Conservation (phyloP, 441 rosid species). For the Eutrema salsugineum region DNA sequence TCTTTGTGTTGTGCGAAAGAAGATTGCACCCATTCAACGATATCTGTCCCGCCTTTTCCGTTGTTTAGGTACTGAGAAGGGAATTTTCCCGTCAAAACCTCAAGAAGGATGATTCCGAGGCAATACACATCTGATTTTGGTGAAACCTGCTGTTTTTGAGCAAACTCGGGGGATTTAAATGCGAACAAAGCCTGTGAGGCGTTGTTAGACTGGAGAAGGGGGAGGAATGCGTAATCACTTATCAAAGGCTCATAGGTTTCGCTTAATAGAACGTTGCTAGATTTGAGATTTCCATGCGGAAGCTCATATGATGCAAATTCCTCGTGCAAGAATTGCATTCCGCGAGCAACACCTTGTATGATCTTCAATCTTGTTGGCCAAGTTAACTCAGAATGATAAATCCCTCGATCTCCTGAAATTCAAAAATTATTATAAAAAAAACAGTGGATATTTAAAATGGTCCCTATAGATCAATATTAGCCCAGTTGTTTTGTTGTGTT, state of each 20-base stretch:
- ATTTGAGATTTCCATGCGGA: conserved; percentile 92
- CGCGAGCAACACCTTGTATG: conserved; percentile 62
- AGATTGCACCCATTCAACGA: conserved; percentile 58
- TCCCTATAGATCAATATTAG: neutral
- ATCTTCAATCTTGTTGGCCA: conserved; percentile 71
- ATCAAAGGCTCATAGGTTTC: conserved; percentile 56
- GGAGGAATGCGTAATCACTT: conserved; percentile 66
- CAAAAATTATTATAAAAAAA: neutral
- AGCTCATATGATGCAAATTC: conserved; percentile 58
- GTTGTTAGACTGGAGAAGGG: conserved; percentile 43
- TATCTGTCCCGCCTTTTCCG: conserved; percentile 68
- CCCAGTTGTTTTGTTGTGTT: neutral
- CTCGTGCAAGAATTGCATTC: conserved; percentile 56
- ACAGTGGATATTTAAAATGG: neutral
- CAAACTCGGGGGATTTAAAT: conserved; percentile 62
- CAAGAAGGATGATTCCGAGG: conserved; percentile 71
- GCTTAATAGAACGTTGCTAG: conserved; percentile 68
- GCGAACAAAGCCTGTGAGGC: conserved; percentile 61
- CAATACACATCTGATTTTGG: conserved; percentile 79
- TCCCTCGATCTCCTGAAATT: conserved; percentile 69
- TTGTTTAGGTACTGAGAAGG: conserved; percentile 73
- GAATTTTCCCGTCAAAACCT: conserved; percentile 72
- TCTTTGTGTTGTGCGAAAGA: conserved; percentile 46
- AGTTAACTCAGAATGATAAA: conserved; percentile 52
- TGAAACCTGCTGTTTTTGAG: conserved; percentile 40